Evolutionary conservation across 176 grass and related monocot species (phyloP).

Genomic region (Oryza meridionalis): DNA sequence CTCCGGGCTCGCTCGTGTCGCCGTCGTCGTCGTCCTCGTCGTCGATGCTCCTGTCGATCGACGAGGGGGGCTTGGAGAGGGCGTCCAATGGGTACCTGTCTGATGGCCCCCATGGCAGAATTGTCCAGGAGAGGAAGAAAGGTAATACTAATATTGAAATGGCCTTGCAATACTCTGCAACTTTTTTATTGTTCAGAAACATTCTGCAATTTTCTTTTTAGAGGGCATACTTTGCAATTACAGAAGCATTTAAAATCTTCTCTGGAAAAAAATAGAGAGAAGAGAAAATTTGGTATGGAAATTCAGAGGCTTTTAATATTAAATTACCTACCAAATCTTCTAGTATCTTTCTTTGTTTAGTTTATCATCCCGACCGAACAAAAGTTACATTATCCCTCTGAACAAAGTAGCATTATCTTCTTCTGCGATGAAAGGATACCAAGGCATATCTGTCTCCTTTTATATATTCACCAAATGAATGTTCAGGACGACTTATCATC

Average conservation of each 20-base stretch:
- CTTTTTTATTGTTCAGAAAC: neutral
- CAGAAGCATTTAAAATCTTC: neutral
- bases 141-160: constrained; percentile 52
- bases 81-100: constrained; percentile 77
- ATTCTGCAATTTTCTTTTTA: neutral
- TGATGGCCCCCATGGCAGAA: constrained; percentile 63
- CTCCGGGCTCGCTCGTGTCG: constrained; percentile 48
- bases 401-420: constrained; percentile 30
- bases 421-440: neutral
- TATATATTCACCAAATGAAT: neutral
- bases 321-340: neutral
- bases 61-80: constrained; percentile 65
- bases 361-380: neutral
- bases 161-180: neutral
- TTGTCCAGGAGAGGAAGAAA: constrained; percentile 82
- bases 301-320: neutral
- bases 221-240: neutral
- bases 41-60: constrained; percentile 63
- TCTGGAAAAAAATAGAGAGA: neutral
- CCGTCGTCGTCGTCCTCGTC: constrained; percentile 58
- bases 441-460: neutral
- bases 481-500: neutral
- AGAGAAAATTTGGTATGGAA: neutral
- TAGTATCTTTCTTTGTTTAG: neutral
- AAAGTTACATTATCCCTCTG: neutral